A percentile compares a stretch with the other conserved stretches of the same genome.
phyloP scores from a whole-genome alignment of 192 early-diverging fungal genomes.

The Backusella luteola region DNA sequence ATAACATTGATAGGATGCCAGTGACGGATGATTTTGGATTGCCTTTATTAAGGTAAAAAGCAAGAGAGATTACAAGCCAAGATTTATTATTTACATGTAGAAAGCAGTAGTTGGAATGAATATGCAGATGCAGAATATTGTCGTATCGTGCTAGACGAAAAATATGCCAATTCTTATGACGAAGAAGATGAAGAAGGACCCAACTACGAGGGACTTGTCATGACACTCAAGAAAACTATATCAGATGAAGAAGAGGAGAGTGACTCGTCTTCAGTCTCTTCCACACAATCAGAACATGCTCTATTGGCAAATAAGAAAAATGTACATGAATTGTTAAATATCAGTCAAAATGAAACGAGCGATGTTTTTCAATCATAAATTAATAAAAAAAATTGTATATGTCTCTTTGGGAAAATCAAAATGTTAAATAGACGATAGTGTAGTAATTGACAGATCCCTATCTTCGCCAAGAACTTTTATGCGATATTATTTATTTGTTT shows the following conservation, averaged over 20 bases:
- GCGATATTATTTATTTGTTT: not conserved
- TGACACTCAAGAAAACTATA: not conserved
- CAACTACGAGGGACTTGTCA: not conserved
- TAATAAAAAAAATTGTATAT: not conserved
- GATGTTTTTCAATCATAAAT: not conserved
- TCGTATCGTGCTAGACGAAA: constrained; percentile 11
- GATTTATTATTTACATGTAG: not conserved
- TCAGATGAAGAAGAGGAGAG: constrained; percentile 1
- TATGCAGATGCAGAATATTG: constrained; percentile 12
- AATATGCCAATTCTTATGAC: not conserved
- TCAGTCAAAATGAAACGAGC: not conserved
- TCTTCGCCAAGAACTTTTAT: not conserved
- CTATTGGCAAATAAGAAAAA: not conserved
- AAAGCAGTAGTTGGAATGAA: constrained; percentile 5
- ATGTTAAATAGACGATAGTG: not conserved
- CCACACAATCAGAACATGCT: not conserved
- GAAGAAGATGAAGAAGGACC: constrained; percentile 1
- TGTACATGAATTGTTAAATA: not conserved
- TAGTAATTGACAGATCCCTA: not conserved
- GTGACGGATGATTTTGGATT: constrained; percentile 10
- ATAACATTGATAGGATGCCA: not conserved
- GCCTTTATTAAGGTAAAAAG: constrained; percentile 1
- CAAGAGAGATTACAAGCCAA: not conserved
- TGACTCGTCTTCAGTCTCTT: constrained; percentile 2
- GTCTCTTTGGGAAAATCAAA: not conserved